A percentile compares a stretch with the other conserved stretches of the same genome.
Evolutionary conservation across 78 protist species (phyloP).

Genomic region (slime mould (Dictyostelium discoideum)): DNA sequence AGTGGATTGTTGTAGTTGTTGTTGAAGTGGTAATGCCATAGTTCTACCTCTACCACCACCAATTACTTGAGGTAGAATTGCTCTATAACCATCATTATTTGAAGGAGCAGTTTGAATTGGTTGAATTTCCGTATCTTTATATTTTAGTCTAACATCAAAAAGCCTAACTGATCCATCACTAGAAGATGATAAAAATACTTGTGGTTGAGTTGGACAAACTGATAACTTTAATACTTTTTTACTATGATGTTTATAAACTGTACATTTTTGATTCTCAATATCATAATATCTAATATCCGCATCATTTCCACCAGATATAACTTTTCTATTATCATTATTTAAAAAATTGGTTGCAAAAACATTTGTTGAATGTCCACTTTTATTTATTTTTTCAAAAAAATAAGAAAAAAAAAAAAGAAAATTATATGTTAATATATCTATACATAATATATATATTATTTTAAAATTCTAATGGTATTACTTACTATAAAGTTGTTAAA

Average conservation of each 20-base stretch:
- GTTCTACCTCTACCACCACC: slow-evolving; percentile 43
- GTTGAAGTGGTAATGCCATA: background rate
- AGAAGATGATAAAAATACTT: slow-evolving; percentile 43
- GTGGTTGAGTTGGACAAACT: slow-evolving; percentile 29
- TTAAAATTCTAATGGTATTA: too few species aligned
- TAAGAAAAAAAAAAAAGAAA: background rate
- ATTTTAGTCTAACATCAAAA: slow-evolving; percentile 58
- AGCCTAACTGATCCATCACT: slow-evolving; percentile 80
- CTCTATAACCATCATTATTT: background rate
- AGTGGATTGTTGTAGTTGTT: background rate
- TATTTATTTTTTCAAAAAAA: background rate
- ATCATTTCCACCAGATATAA: slow-evolving; percentile 81
- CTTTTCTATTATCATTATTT: slow-evolving; percentile 49
- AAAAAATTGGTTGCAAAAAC: slow-evolving; percentile 73
- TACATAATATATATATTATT: too few species aligned
- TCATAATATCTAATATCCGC: slow-evolving; percentile 76
- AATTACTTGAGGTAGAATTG: slow-evolving; percentile 17
- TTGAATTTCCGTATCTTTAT: slow-evolving; percentile 16
- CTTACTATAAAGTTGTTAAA: slow-evolving; percentile 16
- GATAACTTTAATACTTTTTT: slow-evolving; percentile 67
- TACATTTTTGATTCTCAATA: slow-evolving; percentile 13
- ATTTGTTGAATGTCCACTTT: slow-evolving; percentile 80
- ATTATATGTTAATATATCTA: too few species aligned
- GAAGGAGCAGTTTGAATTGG: background rate
- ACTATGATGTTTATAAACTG: slow-evolving; percentile 71